These are phyloP conservation scores for Trichosporon coremiiforme DNA, from an alignment of 1,284 basidiomycete species.

Conservation along the genomic window DNA sequence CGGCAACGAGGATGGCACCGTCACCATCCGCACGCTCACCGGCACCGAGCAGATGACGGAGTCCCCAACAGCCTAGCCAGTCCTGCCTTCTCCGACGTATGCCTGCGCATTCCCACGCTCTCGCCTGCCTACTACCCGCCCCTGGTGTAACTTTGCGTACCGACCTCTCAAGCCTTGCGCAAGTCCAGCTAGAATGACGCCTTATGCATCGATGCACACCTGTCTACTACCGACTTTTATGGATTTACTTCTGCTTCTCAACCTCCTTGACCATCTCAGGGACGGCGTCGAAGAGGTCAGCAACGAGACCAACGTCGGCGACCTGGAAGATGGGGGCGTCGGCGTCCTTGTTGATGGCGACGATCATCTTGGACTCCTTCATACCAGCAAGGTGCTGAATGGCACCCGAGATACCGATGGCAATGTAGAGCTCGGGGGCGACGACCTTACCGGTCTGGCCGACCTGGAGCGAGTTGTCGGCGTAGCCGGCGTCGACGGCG, in stretches of 20 bases:
- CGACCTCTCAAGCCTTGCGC: no score
- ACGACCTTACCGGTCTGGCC: conserved; percentile 92
- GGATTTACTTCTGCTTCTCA: conserved; percentile 30
- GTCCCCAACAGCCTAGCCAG: conserved; percentile 35
- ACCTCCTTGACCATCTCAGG: conserved; percentile 85
- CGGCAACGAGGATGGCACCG: conserved; percentile 70
- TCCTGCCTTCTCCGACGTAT: background rate
- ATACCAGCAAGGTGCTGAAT: conserved; percentile 99
- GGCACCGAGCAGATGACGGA: conserved; percentile 51
- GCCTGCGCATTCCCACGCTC: background rate
- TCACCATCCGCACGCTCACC: conserved; percentile 51
- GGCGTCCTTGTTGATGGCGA: conserved; percentile 98
- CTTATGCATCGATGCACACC: conserved; percentile 21
- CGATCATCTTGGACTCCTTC: conserved; percentile 99
- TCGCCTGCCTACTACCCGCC: background rate
- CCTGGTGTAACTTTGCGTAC: no score
- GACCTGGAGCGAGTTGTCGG: conserved; percentile 97
- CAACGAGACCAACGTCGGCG: conserved; percentile 92
- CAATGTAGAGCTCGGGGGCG: conserved; percentile 78
- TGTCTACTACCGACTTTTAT: conserved; percentile 17
- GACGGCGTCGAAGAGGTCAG: conserved; percentile 83
- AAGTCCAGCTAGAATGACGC: conserved; percentile 6
- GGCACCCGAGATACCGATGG: conserved; percentile 94
- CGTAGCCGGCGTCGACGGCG: conserved; percentile 97
- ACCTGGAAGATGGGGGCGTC: conserved; percentile 99